Base-by-base conservation (phyloP, 1,284 basidiomycete genomes). In the Phylloboletellus chloephorus region DNA sequence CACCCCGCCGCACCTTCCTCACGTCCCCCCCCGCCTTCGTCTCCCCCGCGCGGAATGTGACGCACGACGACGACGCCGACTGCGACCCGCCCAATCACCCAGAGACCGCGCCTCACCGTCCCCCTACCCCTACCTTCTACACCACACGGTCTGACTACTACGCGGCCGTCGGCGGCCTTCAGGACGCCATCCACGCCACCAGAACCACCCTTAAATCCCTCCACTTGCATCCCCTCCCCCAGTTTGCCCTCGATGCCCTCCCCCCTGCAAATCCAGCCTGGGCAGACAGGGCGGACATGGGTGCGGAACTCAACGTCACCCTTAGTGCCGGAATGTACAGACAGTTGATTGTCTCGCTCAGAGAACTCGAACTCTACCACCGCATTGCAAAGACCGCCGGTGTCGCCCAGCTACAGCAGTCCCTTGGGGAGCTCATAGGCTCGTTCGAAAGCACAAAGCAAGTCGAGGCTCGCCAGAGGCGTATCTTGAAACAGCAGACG, bases 141-240 rank as follows among this genome's bases (percentile, higher is more conserved):
- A 91, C 91, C n/a, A 85, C 81, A n/a, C 79, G 83, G 32, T 71
- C 87, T 0, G 69, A 71, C 23, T 91, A 83, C 68, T 82, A 83
- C 59, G 87, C 92, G 64, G 76, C 82, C 43, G 65, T 94, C 29
- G 67, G 72, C 20, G 66, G 73, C 32, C 76, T 95, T 13, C 81
- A 91, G 56, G 68, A 69, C 15, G 80, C 85, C 29, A 71, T 88
- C 13, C 64, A 72, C 22, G 65, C 73, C 31, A 69, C 81, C 3
- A 78, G 81, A 26, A 58, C 65, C 2, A 72, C 76, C 4, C 75
- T 96, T 16, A 78, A 79, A 47, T 64, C 70, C 17, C 68, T 82
- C 29, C 74, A 88, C 50, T 74, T 95, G 16, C 72, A 88, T 16
- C 88, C 91, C 17, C 75, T 91, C 26, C 90, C 91, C 20, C 67